Base-by-base conservation (phyloP, 108 stramenopile species). In the Fragilaria radians region DNA sequence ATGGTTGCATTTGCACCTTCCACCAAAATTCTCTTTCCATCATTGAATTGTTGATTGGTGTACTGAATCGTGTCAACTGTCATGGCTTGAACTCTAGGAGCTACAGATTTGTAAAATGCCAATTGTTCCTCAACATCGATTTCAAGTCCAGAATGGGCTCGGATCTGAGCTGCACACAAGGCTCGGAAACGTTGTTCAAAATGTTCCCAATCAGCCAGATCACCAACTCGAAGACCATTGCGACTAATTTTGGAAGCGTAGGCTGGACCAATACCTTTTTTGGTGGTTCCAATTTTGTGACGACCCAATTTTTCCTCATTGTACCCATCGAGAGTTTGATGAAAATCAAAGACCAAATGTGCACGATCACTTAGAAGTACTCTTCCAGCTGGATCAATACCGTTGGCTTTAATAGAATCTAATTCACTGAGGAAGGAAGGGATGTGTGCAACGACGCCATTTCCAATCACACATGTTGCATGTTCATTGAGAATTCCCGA, bases 1-100 rank as follows among this genome's bases (percentile, higher is more conserved):
- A 99, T 98, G 68, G 96, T 94, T 27, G 98, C 98, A 78, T 99
- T 99, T 57, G 98, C 98, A 50, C 99, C 99, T 70, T 99, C 99
- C 2, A 97, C 91, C 48, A 99, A 67, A 54, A 99, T 97, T 52
- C 70, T 88, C 71, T 96, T 93, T 27, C 97, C 97, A 18, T 65
- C 66, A 31, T 66, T 73, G 70, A 86, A 93, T 47, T 91, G 78
- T 32, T 86, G 54, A 65, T 96, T 94, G 42, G 85, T 89, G 50
- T 79, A 85, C 50, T 83, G 77, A 58, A 98, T 96, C 14, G 97
- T 98, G 76, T 98, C 97, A 28, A 67, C 62, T 14, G 87, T 94
- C 94, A 96, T 95, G 51, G 61, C 70, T 23, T 47, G 22, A 14
- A 94, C 76, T 30, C 83, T 66, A 1, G 62, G 52, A 23, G 89